phyloP scores from a whole-genome alignment of 495 filamentous ascomycete genomes.

The Penicillium psychrofluorescens region DNA sequence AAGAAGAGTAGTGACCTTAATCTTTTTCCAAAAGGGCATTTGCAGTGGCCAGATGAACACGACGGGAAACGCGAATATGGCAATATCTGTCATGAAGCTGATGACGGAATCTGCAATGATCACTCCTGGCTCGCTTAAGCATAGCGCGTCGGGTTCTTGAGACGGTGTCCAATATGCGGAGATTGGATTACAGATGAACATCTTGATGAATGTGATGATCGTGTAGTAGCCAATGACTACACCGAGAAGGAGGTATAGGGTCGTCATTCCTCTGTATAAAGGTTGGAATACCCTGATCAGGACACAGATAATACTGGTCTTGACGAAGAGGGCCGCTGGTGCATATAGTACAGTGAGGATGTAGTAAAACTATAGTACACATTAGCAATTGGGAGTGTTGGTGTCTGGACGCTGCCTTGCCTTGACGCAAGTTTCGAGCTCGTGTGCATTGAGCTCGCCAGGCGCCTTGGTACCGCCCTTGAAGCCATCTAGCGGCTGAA shows the following conservation, averaged over 20 bases:
- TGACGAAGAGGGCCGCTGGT: slow-evolving; percentile 25
- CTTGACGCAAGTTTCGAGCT: slow-evolving; percentile 1
- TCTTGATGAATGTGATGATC: slow-evolving; percentile 20
- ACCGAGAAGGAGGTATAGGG: slow-evolving; percentile 18
- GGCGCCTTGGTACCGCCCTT: not conserved
- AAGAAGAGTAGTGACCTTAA: slow-evolving; percentile 19
- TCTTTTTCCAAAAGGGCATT: slow-evolving; percentile 19
- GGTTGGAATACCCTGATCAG: slow-evolving; percentile 22
- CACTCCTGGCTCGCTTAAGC: slow-evolving; percentile 19
- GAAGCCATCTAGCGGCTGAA: not conserved
- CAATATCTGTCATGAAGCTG: slow-evolving; percentile 23
- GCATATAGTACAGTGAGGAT: slow-evolving; percentile 20
- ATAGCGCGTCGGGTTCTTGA: slow-evolving; percentile 1
- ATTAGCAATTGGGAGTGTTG: not conserved
- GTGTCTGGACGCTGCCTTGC: not conserved
- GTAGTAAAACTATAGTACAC: slow-evolving; percentile 5
- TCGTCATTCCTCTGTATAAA: slow-evolving; percentile 11
- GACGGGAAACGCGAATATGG: slow-evolving; percentile 22
- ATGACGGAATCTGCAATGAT: slow-evolving; percentile 24
- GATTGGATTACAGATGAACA: slow-evolving; percentile 21
- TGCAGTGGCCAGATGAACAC: slow-evolving; percentile 21
- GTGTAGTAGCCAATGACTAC: slow-evolving; percentile 21
- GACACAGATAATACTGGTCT: slow-evolving; percentile 22
- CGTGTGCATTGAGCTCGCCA: not conserved
- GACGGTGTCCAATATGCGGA: slow-evolving; percentile 15